Conservation (phyloP, 1,139 yeast genomes). For the Suhomyces taliae region DNA sequence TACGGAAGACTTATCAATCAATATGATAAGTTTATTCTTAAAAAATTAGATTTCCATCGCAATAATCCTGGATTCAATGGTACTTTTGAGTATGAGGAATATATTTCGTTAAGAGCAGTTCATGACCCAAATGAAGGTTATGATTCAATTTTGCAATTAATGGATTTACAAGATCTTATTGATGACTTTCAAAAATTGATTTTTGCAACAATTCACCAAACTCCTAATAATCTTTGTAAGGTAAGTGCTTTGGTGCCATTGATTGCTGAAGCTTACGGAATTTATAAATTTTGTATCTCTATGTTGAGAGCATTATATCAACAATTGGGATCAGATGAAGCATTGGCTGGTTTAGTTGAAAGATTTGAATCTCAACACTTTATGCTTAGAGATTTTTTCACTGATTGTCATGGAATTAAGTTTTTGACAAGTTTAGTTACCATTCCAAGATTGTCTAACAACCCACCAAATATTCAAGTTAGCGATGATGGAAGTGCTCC, state of each 20-base stretch:
- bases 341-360: conserved; percentile 69
- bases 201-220: conserved; percentile 69
- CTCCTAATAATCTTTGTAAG: conserved; percentile 73
- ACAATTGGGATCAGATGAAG: conserved; percentile 76
- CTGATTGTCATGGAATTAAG: conserved; percentile 85
- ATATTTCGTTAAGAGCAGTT: conserved; percentile 80
- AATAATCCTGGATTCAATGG: conserved; percentile 90
- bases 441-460: conserved; percentile 73
- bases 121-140: conserved; percentile 96
- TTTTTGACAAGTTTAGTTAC: conserved; percentile 82
- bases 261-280: conserved; percentile 92
- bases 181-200: conserved; percentile 78
- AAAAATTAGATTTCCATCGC: conserved; percentile 80
- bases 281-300: conserved; percentile 82
- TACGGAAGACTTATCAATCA: conserved; percentile 78
- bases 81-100: conserved; percentile 94
- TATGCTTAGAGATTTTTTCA: conserved; percentile 79
- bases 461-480: conserved; percentile 64
- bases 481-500: conserved; percentile 32
- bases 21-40: conserved; percentile 67
- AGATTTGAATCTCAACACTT: conserved; percentile 80
- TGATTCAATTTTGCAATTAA: conserved; percentile 81
- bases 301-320: conserved; percentile 89
- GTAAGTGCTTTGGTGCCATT: conserved; percentile 87
- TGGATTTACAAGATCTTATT: conserved; percentile 82